phyloP scores from a whole-genome alignment of 2,329 filamentous ascomycete species.

The Sclerotinia trifoliorum region DNA sequence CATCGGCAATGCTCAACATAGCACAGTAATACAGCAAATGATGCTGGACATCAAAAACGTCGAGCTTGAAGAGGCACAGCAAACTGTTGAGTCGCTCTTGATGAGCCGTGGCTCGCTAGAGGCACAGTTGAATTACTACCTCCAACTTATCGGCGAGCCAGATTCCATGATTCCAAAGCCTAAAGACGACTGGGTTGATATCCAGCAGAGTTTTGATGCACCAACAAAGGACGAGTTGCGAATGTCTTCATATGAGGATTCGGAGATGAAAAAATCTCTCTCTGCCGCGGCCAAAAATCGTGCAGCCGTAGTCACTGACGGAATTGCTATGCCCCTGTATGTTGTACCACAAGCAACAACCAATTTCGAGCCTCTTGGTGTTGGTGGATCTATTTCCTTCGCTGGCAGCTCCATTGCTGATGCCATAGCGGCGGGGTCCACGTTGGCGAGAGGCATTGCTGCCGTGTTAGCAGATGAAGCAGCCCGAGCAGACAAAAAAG shows the following conservation, averaged over 20 bases:
- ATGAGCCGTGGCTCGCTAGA: background rate
- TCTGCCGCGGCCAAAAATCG: background rate
- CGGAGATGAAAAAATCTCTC: constrained; percentile 2
- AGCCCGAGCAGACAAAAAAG: constrained; percentile 7
- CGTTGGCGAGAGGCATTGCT: background rate
- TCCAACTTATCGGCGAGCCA: constrained; percentile 1
- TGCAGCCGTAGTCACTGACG: background rate
- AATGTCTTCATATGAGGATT: constrained; percentile 8
- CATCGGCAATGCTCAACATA: background rate
- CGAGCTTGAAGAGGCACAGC: constrained; percentile 8
- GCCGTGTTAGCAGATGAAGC: background rate
- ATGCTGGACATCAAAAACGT: constrained; percentile 7
- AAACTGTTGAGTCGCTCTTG: constrained; percentile 6
- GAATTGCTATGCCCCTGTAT: background rate
- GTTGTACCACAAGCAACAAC: background rate
- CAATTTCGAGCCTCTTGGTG: constrained; percentile 3
- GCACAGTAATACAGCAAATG: constrained; percentile 6
- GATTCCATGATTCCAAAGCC: background rate
- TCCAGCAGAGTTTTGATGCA: background rate
- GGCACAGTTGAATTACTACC: constrained; percentile 11
- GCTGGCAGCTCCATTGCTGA: background rate
- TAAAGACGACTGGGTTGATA: background rate
- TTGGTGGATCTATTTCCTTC: background rate
- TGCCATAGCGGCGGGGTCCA: background rate
- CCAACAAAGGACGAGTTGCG: background rate